phyloP scores from a whole-genome alignment of 805 yeast species.

The Wickerhamiella cacticola region DNA sequence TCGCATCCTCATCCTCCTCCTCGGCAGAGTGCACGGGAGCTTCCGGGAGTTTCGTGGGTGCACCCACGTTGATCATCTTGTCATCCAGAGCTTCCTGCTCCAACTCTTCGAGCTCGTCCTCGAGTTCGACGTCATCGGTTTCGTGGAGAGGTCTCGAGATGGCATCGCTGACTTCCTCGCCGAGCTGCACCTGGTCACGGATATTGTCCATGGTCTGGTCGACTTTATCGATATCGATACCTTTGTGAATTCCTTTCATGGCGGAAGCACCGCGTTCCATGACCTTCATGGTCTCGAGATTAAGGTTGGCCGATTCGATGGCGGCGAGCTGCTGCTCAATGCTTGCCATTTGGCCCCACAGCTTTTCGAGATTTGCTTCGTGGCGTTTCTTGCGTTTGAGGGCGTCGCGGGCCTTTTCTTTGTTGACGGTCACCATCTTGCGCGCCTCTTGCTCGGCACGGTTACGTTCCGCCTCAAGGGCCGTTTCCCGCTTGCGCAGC shows the following conservation, averaged over 20 bases:
- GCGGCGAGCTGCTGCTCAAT: constrained; percentile 82
- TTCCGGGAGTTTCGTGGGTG: constrained; percentile 30
- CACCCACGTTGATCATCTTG: constrained; percentile 39
- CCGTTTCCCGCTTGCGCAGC: constrained; percentile 69
- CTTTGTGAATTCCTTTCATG: constrained; percentile 91
- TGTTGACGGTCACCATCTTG: constrained; percentile 57
- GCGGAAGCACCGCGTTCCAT: constrained; percentile 97
- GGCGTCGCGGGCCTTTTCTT: constrained; percentile 71
- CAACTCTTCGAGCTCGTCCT: constrained; percentile 80
- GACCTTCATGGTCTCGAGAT: constrained; percentile 95
- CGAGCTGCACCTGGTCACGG: constrained; percentile 88
- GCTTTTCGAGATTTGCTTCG: constrained; percentile 64
- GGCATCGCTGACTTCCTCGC: constrained; percentile 93
- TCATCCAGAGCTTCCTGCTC: constrained; percentile 70
- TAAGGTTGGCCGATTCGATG: constrained; percentile 89
- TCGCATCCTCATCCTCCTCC: constrained; percentile 35
- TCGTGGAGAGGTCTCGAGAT: constrained; percentile 91
- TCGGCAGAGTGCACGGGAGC: constrained; percentile 21
- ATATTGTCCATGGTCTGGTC: constrained; percentile 97
- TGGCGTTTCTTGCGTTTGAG: constrained; percentile 75
- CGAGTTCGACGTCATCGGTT: constrained; percentile 74
- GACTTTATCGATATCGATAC: constrained; percentile 89
- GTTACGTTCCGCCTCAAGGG: constrained; percentile 67
- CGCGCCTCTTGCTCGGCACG: constrained; percentile 76
- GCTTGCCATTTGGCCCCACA: constrained; percentile 79